Conservation (phyloP, 2,329 filamentous ascomycete genomes). For the Gnomoniopsis smithogilvyi region DNA sequence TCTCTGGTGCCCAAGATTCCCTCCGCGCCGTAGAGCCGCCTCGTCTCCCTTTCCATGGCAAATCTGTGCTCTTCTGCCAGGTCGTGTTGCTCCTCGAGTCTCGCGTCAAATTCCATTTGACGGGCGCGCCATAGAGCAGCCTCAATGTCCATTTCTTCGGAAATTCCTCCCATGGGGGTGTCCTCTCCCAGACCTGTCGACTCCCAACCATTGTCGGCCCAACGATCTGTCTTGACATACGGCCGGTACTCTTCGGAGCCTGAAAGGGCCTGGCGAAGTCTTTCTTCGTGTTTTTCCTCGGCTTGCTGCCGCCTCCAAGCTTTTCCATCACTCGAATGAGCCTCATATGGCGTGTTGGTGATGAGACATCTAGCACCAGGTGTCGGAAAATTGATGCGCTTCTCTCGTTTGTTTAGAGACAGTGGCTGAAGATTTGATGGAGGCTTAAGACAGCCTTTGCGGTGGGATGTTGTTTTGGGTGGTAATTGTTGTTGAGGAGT, state of each 20-base stretch:
- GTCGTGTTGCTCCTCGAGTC: background rate
- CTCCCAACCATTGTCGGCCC: constrained; percentile 1
- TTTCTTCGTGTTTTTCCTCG: background rate
- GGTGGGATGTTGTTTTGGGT: background rate
- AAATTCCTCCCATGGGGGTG: background rate
- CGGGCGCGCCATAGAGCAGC: background rate
- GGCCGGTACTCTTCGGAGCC: background rate
- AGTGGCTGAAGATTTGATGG: background rate
- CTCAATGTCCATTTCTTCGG: background rate
- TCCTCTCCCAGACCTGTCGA: background rate
- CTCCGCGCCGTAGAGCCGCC: background rate
- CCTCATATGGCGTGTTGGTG: background rate
- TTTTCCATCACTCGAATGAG: background rate
- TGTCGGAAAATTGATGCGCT: background rate
- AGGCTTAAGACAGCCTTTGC: background rate
- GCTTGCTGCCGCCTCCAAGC: background rate
- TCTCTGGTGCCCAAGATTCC: background rate
- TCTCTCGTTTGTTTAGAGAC: background rate
- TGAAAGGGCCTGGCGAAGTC: background rate
- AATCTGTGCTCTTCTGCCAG: background rate
- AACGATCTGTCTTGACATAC: background rate
- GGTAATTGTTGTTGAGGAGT: background rate
- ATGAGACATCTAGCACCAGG: background rate
- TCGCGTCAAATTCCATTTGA: background rate
- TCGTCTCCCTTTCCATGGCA: background rate